Evolutionary conservation across 1,139 yeast genomes (phyloP).

Genomic region (Magnusiomyces fungicola): DNA sequence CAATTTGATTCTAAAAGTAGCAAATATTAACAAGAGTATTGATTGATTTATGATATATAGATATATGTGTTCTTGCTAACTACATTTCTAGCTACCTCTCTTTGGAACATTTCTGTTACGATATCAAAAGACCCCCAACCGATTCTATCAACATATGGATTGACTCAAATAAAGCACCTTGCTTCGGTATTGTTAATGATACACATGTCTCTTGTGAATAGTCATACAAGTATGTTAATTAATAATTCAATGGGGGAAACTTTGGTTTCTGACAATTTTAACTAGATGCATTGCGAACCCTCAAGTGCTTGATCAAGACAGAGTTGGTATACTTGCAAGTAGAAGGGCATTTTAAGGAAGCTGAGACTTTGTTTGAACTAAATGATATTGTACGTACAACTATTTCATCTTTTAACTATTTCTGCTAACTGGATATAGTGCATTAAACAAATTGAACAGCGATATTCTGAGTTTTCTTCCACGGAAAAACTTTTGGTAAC

Average conservation of each 20-base stretch:
- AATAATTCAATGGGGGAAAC: too few relatives aligned
- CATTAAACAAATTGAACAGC: neutral
- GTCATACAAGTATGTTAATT: constrained; percentile 10
- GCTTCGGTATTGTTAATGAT: constrained; percentile 10
- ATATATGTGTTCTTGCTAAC: neutral
- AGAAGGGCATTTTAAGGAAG: constrained; percentile 8
- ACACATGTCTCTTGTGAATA: constrained; percentile 12
- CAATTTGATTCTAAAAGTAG: constrained; percentile 12
- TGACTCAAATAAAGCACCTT: constrained; percentile 10
- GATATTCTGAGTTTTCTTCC: neutral
- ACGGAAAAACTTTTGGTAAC: neutral
- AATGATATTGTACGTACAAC: neutral
- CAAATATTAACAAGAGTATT: neutral
- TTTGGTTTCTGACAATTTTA: too few relatives aligned
- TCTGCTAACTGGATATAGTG: neutral
- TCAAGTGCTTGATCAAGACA: constrained; percentile 14
- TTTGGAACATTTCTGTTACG: constrained; percentile 5
- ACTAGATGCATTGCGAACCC: constrained; percentile 12
- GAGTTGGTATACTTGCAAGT: constrained; percentile 8
- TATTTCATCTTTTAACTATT: neutral
- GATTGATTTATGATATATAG: too few relatives aligned
- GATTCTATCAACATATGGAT: neutral
- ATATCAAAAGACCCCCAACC: neutral
- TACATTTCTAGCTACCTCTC: constrained; percentile 2
- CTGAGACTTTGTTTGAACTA: constrained; percentile 2